Conservation (phyloP, 768 basidiomycete species). For the Mycena albidolilacea region DNA sequence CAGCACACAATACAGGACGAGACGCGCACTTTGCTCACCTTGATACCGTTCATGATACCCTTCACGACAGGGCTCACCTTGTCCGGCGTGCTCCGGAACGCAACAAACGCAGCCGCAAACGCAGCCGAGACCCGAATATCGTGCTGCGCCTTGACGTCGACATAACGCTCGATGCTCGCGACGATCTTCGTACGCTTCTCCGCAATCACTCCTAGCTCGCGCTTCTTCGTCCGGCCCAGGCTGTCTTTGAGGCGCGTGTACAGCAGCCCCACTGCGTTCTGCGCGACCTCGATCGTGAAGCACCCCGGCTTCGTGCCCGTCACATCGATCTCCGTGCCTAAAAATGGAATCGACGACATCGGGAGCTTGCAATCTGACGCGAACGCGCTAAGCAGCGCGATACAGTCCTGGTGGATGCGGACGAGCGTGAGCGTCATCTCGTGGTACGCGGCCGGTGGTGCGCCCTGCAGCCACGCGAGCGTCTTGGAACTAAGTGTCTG, state of each 20-base stretch:
- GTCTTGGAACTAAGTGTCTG: slow-evolving; percentile 78
- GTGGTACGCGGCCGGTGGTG: slow-evolving; percentile 86
- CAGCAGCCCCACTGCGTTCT: slow-evolving; percentile 76
- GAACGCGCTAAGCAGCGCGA: slow-evolving; percentile 86
- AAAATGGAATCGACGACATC: slow-evolving; percentile 80
- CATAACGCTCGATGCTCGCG: slow-evolving; percentile 82
- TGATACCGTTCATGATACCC: slow-evolving; percentile 97
- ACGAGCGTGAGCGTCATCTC: slow-evolving; percentile 90
- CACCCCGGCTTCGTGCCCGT: slow-evolving; percentile 72
- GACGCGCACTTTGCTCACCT: slow-evolving; percentile 64
- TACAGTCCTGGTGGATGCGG: slow-evolving; percentile 86
- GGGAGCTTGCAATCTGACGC: slow-evolving; percentile 90
- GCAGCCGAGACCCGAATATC: slow-evolving; percentile 92
- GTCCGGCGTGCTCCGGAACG: slow-evolving; percentile 87
- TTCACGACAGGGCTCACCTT: slow-evolving; percentile 98
- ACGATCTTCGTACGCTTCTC: slow-evolving; percentile 83
- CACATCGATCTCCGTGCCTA: slow-evolving; percentile 86
- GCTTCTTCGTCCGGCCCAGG: slow-evolving; percentile 84
- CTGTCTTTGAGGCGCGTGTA: slow-evolving; percentile 83
- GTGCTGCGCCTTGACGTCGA: slow-evolving; percentile 86
- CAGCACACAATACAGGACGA: background rate
- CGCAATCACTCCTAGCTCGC: slow-evolving; percentile 76
- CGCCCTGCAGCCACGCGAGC: slow-evolving; percentile 79
- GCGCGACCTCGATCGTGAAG: slow-evolving; percentile 87
- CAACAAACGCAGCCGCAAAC: slow-evolving; percentile 92